Base-by-base conservation (phyloP, 805 yeast species). In the Schwanniomyces sp. region DNA sequence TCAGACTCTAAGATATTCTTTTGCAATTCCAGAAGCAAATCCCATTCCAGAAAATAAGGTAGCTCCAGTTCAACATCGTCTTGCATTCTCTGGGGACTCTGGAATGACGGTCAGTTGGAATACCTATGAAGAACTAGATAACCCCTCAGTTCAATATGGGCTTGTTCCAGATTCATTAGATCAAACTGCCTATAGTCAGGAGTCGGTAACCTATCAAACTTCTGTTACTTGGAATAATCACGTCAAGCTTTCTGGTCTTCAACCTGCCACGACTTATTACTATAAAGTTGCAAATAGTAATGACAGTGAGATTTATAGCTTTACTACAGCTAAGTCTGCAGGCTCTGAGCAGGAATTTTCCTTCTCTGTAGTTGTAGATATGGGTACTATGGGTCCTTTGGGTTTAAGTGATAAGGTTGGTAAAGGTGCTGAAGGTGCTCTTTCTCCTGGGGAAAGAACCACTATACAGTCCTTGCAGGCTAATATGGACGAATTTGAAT, bases 21-120 rank as follows among this genome's bases (percentile, higher is more conserved):
- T 21, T 21, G 24, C 24, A 4, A 21, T 21, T 21, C 24, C 24
- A 21, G 24, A 21, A 21, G 24, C 24, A 21, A 21, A 21, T 5
- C 24, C 24, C 5, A 34, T 43, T 36, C 46, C 46, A 18, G 26
- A 32, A 16, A 36, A 36, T 24, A 43, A 34, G 43, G 17, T 37
- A 6, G 34, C 46, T 17, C 50, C 50, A 17, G 39, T 30, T 18
- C 55, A 52, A 40, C 51, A 47, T 44, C 55, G 55, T 47, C 45
- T 52, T 42, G 55, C 55, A 5, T 52, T 30, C 37, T 41, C 49
- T 8, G 48, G 47, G 11, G 37, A 34, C 10, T 29, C 42, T 10
- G 55, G 55, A 11, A 47, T 52, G 49, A 41, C 47, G 12, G 55
- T 52, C 16, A 49, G 52, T 12, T 52, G 55, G 55, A 52, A 52